Evolutionary conservation across 495 filamentous ascomycete species (phyloP), one percentile per base, ranked within the genome.

Genomic region (Podospora didyma): DNA sequence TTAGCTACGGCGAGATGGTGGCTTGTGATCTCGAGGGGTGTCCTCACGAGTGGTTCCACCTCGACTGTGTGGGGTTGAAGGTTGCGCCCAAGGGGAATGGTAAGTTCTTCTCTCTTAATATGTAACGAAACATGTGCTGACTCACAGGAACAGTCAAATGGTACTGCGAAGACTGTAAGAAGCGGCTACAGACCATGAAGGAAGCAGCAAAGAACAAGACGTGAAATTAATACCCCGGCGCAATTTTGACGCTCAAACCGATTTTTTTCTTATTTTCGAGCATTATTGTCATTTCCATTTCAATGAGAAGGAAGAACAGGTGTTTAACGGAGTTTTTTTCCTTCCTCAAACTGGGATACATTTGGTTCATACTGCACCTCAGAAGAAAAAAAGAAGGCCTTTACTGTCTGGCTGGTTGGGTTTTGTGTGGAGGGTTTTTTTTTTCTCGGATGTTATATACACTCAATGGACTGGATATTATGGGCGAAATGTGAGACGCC

Each of bases 1-100:
- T 96, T 31, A 94, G 89, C 64, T 98, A 96, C 65, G 94, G 94
- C 20, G 89, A 96, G 73, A 98, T 98, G 94, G 89, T 98, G 16
- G 94, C 87, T n/a, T 98, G 94, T 61, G 94, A 98, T 66, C 89
- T 87, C 45, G 89, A 93, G 49, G 81, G 79, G 23, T 98, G 94
- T 73, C 81, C 86, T 58, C 80, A 84, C 59, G 93, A 97, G 73
- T 98, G 94, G 94, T 98, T 97, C 75, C 94, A 98, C 79, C 69
- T 98, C 42, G 86, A 85, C 39, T 98, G 94, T 70, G 92, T 96
- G 17, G 92, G 90, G 52, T 67, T 98, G 69, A 89, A 84, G 50
- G 89, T 88, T 63, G 88, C 92, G 47, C 94, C 94, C 24, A 88
- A 81, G 45, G 83, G 84, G 58, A 95, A 90, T 76, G 82, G 90